Evolutionary conservation across 2,329 filamentous ascomycete genomes (phyloP).

Genomic region (Teratosphaeria pseudoeucalypti): DNA sequence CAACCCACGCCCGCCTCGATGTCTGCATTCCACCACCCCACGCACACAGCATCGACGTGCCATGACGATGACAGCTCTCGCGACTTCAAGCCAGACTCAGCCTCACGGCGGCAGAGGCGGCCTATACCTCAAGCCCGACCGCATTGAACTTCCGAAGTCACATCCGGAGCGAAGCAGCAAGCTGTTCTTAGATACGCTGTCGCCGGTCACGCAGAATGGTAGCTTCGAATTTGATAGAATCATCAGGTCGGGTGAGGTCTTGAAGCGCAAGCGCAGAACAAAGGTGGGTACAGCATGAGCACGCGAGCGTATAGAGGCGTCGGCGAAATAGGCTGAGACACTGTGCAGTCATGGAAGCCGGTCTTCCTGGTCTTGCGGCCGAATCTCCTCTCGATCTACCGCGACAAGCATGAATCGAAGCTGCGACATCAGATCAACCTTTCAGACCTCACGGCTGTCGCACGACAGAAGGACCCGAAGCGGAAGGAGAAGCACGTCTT

Average conservation of each 20-base stretch:
- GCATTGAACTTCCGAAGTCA: slow-evolving; percentile 6
- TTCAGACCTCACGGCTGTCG: slow-evolving; percentile 82
- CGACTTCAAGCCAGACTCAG: not conserved
- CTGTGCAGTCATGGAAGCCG: slow-evolving; percentile 70
- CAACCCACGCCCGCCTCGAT: not conserved
- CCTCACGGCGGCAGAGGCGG: not conserved
- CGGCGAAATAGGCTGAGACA: slow-evolving; percentile 12
- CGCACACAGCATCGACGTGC: not conserved
- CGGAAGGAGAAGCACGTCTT: slow-evolving; percentile 80
- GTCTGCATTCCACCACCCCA: not conserved
- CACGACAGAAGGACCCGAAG: slow-evolving; percentile 79
- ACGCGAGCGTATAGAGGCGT: not conserved
- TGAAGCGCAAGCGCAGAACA: slow-evolving; percentile 85
- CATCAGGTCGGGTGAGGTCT: slow-evolving; percentile 75
- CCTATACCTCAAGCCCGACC: not conserved
- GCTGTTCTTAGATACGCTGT: slow-evolving; percentile 55
- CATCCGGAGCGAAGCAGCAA: slow-evolving; percentile 2
- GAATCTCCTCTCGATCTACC: slow-evolving; percentile 85
- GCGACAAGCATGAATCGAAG: slow-evolving; percentile 79
- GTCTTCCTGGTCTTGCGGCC: slow-evolving; percentile 84
- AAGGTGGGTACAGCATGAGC: slow-evolving; percentile 48
- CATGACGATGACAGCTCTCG: not conserved
- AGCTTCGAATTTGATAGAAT: slow-evolving; percentile 94
- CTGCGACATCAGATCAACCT: slow-evolving; percentile 80
- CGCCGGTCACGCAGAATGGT: slow-evolving; percentile 85